These are phyloP conservation scores for Termitomyces sp. DNA, from an alignment of 1,284 basidiomycete genomes.

Conservation along the genomic window DNA sequence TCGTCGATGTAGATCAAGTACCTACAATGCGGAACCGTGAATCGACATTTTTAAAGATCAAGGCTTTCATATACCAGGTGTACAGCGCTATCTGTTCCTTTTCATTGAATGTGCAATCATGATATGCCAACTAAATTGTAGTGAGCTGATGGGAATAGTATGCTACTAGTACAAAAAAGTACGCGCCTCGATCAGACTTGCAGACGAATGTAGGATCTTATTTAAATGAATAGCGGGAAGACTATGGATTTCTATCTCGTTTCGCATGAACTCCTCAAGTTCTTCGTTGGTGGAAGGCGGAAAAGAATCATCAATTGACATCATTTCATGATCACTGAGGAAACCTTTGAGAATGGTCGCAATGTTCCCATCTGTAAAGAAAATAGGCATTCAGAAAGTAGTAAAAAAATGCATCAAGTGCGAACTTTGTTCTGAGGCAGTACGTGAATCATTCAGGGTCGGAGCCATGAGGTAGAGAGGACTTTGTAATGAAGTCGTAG, in stretches of 20 bases:
- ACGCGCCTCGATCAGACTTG: constrained; percentile 10
- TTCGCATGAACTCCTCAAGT: constrained; percentile 10
- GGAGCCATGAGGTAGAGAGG: neutral
- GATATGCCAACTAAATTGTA: constrained; percentile 5
- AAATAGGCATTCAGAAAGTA: neutral
- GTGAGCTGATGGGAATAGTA: neutral
- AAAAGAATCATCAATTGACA: neutral
- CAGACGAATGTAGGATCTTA: constrained; percentile 4
- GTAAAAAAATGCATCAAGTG: neutral
- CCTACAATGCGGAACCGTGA: constrained; percentile 2
- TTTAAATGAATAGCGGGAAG: neutral
- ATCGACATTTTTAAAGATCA: neutral
- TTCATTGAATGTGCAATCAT: constrained; percentile 13
- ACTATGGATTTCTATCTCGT: neutral
- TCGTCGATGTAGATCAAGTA: constrained; percentile 22
- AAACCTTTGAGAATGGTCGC: constrained; percentile 1
- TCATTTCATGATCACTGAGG: constrained; percentile 7
- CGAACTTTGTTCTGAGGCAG: neutral
- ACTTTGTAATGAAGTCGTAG: neutral
- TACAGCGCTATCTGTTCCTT: constrained; percentile 13
- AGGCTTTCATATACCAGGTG: constrained; percentile 7
- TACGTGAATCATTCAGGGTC: neutral
- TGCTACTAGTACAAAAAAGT: neutral
- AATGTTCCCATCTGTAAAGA: neutral
- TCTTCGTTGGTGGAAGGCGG: constrained; percentile 2